Evolutionary conservation across 2,329 filamentous ascomycete genomes (phyloP).

Genomic region (Colletotrichum graminicola): DNA sequence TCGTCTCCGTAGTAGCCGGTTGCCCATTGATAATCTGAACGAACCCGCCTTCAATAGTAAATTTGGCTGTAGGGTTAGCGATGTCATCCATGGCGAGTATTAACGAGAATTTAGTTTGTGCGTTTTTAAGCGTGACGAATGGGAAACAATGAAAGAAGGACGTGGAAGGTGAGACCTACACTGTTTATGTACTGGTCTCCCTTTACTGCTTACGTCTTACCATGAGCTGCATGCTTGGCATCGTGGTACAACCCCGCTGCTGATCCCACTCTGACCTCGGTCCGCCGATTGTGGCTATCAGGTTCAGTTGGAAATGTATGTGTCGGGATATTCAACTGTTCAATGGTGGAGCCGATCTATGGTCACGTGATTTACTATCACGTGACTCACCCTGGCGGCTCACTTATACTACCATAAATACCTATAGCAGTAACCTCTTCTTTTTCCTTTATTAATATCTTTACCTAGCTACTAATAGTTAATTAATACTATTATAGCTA

Average conservation of each 20-base stretch:
- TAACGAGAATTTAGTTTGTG: background rate
- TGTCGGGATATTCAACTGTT: too few relatives aligned
- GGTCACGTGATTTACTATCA: too few relatives aligned
- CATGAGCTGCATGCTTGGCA: too few relatives aligned
- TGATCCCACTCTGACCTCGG: background rate
- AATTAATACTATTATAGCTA: too few relatives aligned
- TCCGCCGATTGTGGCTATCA: background rate
- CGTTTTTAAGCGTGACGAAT: too few relatives aligned
- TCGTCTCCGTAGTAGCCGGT: conserved; percentile 55
- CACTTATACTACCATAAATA: too few relatives aligned
- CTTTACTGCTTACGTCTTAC: background rate
- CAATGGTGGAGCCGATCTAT: too few relatives aligned
- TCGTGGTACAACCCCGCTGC: background rate
- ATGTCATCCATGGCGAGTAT: background rate
- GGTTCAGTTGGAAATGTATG: background rate
- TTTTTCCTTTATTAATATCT: too few relatives aligned
- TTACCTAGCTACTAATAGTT: too few relatives aligned
- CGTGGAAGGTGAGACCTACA: too few relatives aligned
- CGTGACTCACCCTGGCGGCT: too few relatives aligned
- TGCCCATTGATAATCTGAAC: conserved; percentile 59
- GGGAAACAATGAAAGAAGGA: background rate
- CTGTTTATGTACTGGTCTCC: background rate
- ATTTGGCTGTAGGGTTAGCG: background rate
- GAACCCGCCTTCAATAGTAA: background rate
- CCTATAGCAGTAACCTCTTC: too few relatives aligned